These are phyloP conservation scores for Beauveria scarabaeidicola DNA, from an alignment of 2,329 filamentous ascomycete species.

Conservation along the genomic window DNA sequence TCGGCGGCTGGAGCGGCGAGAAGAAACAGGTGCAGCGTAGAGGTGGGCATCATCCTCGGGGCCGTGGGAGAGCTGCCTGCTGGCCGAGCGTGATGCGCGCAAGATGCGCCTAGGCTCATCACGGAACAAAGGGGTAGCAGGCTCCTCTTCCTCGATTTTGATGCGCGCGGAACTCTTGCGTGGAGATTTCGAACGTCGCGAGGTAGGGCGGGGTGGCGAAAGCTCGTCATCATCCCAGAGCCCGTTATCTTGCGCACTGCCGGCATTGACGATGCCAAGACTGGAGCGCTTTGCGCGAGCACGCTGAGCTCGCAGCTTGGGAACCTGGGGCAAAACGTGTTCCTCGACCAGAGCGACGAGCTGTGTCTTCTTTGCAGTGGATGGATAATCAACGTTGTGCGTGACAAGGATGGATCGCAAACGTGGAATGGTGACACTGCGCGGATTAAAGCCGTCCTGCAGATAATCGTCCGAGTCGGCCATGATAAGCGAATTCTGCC, in stretches of 20 bases:
- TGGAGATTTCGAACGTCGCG: constrained; percentile 45
- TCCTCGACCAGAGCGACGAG: constrained; percentile 77
- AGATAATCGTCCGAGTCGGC: constrained; percentile 74
- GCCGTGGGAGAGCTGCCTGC: constrained; percentile 42
- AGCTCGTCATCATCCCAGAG: constrained; percentile 53
- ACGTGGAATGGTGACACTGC: constrained; percentile 74
- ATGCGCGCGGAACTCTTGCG: constrained; percentile 45
- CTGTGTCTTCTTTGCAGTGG: constrained; percentile 84
- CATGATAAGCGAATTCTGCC: constrained; percentile 33
- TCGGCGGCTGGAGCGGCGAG: constrained; percentile 39
- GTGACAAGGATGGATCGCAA: constrained; percentile 85
- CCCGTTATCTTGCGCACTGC: constrained; percentile 56
- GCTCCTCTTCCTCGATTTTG: constrained; percentile 44
- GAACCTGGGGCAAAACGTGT: constrained; percentile 68
- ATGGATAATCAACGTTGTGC: constrained; percentile 77
- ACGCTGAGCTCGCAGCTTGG: constrained; percentile 65
- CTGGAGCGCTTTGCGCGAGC: constrained; percentile 78
- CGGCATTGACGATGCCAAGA: constrained; percentile 67
- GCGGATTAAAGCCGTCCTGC: constrained; percentile 76
- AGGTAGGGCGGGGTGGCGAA: constrained; percentile 39
- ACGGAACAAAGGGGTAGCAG: constrained; percentile 25
- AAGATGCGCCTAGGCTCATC: constrained; percentile 45
- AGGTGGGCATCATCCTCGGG: constrained; percentile 24
- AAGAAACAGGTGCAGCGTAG: constrained; percentile 23
- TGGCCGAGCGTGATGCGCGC: constrained; percentile 45